Base-by-base conservation (phyloP, 352 stramenopile species). In the Phytophthora idaei region DNA sequence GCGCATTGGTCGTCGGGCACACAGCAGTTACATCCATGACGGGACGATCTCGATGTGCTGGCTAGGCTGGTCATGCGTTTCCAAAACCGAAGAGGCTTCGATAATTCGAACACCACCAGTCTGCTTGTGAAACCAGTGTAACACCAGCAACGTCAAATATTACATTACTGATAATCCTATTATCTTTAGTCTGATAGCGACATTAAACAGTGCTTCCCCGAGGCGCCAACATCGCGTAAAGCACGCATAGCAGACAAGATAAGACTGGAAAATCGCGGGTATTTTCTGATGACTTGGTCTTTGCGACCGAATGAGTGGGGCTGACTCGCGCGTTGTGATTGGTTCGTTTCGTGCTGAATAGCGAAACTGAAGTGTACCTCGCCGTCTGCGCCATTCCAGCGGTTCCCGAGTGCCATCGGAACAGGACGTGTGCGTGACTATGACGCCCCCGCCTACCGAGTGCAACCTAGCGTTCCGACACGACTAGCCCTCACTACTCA, bases 241-340 rank as follows among this genome's bases (percentile, higher is more conserved):
- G 21, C 21, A 21, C 21, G 21, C 21, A 21, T 21, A 21, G 21
- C 21, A 1, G 21, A 21, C 21, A 21, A 21, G 27, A 64, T 64
- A 64, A 57, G 37, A 52, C 37, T 45, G 17, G 14, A 29, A n/a
- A 47, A 57, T 41, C 36, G 28, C 46, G 28, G 15, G 49, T 42
- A 61, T 55, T 51, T 67, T 61, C 31, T 10, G 59, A 60, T 67
- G 50, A 67, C 59, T 67, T n/a, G 52, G 51, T 62, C 60, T 67
- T 51, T 61, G 50, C 42, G 42, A 62, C 60, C 59, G 60, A 51
- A 67, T 67, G 51, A 67, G 60, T 14, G 9, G 32, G 0, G 32
- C 9, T 61, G 31, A 49, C 9, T 48, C 32, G 17, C 15, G 32
- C 9, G 14, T 34, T 36, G 9, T 49, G 56, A 63, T 63, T 63